phyloP scores from a whole-genome alignment of 164 flowering plant genomes.

The Annona squamosa region DNA sequence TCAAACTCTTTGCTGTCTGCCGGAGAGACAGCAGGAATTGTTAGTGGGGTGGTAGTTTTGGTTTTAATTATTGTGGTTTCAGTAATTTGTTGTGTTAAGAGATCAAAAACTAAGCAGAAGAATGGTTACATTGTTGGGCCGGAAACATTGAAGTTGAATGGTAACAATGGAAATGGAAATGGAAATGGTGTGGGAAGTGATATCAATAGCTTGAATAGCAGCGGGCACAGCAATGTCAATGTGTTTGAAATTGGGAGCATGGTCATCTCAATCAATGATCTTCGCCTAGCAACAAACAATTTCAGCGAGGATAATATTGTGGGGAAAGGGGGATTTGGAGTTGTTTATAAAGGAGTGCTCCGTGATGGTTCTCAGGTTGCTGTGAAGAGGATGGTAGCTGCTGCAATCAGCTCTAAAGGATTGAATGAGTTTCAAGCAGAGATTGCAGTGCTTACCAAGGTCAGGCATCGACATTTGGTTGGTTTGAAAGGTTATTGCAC shows the following conservation, averaged over 20 bases:
- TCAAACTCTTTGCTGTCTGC: neutral
- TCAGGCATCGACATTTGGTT: constrained; percentile 52
- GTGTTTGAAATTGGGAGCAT: constrained; percentile 33
- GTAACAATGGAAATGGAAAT: constrained; percentile 8
- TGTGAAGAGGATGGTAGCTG: constrained; percentile 50
- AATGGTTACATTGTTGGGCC: constrained; percentile 9
- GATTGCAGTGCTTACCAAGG: constrained; percentile 45
- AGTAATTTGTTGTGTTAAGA: constrained; percentile 9
- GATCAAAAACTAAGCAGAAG: constrained; percentile 5
- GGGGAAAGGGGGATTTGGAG: constrained; percentile 55
- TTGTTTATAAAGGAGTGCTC: constrained; percentile 45
- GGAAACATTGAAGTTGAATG: constrained; percentile 11
- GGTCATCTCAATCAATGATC: constrained; percentile 34
- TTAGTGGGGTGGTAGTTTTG: neutral
- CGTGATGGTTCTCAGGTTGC: constrained; percentile 46
- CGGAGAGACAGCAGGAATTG: neutral
- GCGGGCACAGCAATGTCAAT: constrained; percentile 20
- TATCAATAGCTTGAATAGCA: constrained; percentile 21
- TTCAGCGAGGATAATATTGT: constrained; percentile 33
- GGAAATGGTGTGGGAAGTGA: constrained; percentile 27
- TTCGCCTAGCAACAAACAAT: constrained; percentile 40
- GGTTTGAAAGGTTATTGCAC: constrained; percentile 40
- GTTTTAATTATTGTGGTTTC: neutral
- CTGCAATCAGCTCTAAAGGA: constrained; percentile 30
- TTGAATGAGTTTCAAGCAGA: constrained; percentile 46